Evolutionary conservation across 148 eudicot genomes (phyloP).

Genomic region (Chenopodium suecicum): DNA sequence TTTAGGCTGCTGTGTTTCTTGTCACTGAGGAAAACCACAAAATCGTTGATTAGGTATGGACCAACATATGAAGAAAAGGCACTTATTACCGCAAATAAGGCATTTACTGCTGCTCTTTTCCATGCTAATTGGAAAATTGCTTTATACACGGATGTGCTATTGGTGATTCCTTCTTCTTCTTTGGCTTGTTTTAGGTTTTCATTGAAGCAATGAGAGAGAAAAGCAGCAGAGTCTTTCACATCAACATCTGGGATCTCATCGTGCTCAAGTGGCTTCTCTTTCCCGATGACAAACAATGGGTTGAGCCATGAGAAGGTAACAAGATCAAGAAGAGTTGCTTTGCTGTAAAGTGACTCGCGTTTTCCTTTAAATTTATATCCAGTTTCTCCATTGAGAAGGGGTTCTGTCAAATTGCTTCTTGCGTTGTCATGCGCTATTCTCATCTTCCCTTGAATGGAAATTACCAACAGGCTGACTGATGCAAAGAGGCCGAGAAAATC

Average conservation of each 20-base stretch:
- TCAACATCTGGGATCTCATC: conserved; percentile 88
- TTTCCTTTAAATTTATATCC: conserved; percentile 37
- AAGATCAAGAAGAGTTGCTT: conserved; percentile 65
- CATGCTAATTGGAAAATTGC: conserved; percentile 56
- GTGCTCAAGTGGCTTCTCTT: conserved; percentile 69
- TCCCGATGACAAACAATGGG: conserved; percentile 77
- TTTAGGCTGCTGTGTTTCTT: conserved; percentile 49
- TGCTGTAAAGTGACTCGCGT: conserved; percentile 60
- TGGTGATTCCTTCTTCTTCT: conserved; percentile 40
- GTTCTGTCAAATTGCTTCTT: conserved; percentile 46
- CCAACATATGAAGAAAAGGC: conserved; percentile 87
- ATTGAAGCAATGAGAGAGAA: conserved; percentile 58
- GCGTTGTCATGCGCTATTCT: conserved; percentile 19
- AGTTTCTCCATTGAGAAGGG: conserved; percentile 51
- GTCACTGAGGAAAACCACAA: conserved; percentile 68
- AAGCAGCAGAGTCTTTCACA: conserved; percentile 55
- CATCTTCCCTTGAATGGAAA: conserved; percentile 56
- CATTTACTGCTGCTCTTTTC: conserved; percentile 86
- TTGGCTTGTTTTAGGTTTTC: conserved; percentile 58
- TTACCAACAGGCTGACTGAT: conserved; percentile 46
- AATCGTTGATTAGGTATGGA: conserved; percentile 76
- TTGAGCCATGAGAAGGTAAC: conserved; percentile 94
- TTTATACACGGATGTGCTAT: conserved; percentile 57
- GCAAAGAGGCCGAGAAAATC: conserved; percentile 48
- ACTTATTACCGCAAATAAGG: conserved; percentile 65